Base-by-base conservation (phyloP, 306 rosid species). In the Albizia julibrissin region DNA sequence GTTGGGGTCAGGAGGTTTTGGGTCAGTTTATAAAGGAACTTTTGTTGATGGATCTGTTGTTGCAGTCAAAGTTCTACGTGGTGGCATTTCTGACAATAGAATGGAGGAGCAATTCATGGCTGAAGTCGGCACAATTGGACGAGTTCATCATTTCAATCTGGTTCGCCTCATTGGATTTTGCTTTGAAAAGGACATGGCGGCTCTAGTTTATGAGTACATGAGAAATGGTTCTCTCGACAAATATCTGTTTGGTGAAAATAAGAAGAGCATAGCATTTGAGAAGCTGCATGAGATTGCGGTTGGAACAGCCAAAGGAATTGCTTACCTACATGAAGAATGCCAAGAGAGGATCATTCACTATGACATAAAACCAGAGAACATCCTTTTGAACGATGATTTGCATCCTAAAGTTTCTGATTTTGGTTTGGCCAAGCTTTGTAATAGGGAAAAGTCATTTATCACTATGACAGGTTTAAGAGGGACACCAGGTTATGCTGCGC, bases 401-500 rank as follows among this genome's bases (percentile, higher is more conserved):
- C 18, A 6, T 10, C 89, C 89, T 0, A 83, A 86, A 40, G 89
- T 83, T 14, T 80, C 81, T 21, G 89, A 86, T 72, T 86, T 83
- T 26, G 83, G 89, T 24, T 66, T 86, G 47, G 89, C 89, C 19
- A 86, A 83, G 78, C 78, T 86, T 7, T 72, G 70, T 76, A 83
- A 84, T 24, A 14, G 87, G 58, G 87, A 87, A 29, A 81, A 61
- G 5, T 81, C 85, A 13, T 87, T 75, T 49, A 33, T 84, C 18
- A 46, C 84, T 0, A 77, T 84, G 84, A 81, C 82, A 1, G 87
- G 84, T 80, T 69, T 80, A 7, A 70, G 87, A 59, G 89, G 89
- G 15, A 87, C 87, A 1, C 85, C 85, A 1, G 89, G 89, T 22
- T 87, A 87, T 64, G 80, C 86, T 1, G 87, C 89, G 2, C 87